Evolutionary conservation across 371 early-diverging fungal genomes (phyloP), one percentile per base, ranked within the genome.

Genomic region (Nematocida displodere): DNA sequence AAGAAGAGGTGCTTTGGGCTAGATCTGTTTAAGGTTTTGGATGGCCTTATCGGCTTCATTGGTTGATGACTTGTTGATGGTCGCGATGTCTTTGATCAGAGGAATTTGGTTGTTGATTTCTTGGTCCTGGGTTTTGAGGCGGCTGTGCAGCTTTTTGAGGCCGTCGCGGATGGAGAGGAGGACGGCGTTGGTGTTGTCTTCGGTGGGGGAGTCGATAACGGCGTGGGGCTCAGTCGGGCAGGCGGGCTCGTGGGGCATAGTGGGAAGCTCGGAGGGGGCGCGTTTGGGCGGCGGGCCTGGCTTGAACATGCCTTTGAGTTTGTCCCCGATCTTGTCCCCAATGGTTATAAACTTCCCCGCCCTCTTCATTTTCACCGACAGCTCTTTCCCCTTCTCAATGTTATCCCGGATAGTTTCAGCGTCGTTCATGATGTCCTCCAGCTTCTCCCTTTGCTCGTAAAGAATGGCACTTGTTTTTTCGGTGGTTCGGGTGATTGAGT

Each of bases 291-390:
- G 44, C 44, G 11, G 44, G 52, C 28, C 28, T 13, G 54, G 22
- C 33, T 49, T 65, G 47, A 71, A 71, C 17, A 71, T 7, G 22
- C 48, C 33, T 49, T 71, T 71, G 33, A 71, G 37, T 29, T 58
- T 48, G 34, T 71, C 75, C 20, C 49, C 15, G 34, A 71, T 59
- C 56, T 71, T 71, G 36, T 71, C 75, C 37, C 59, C 75, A 24
- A 71, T 61, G 7, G 56, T 42, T 17, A 71, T 61, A 22, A 71
- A 42, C 49, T 71, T 71, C 31, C 62, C 63, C 53, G 75, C 75
- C 33, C 75, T 47, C 47, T 71, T 59, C 75, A 71, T 71, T 42
- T 71, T 71, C 13, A 71, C 48, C 40, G 75, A 39, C 0, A 71
- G 52, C 15, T 47, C 36, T 15, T 61, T 61, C 1, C 61, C 44